These are phyloP conservation scores for Acanthamoeba divionensis DNA, from an alignment of 208 protist species.

Conservation along the genomic window DNA sequence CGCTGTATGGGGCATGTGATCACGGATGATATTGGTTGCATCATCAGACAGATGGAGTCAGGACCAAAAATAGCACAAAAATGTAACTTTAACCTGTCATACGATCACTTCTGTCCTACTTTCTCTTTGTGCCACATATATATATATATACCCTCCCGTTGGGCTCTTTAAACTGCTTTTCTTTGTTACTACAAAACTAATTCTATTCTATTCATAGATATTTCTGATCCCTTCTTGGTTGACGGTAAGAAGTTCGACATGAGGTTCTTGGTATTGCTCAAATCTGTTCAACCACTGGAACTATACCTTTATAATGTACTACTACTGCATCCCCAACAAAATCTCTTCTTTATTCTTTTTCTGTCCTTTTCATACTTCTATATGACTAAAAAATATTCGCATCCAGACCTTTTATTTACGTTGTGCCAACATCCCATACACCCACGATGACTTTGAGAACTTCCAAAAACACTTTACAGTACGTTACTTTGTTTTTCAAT, in stretches of 20 bases:
- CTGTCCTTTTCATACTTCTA: too few relatives aligned
- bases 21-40: not conserved
- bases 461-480: conserved; percentile 28
- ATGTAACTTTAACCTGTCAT: too few relatives aligned
- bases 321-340: not conserved
- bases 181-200: too few relatives aligned
- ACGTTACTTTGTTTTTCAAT: not conserved
- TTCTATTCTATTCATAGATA: too few relatives aligned
- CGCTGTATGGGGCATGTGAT: not conserved
- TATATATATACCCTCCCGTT: too few relatives aligned
- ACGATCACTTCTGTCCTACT: too few relatives aligned
- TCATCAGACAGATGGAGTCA: not conserved
- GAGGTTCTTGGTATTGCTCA: conserved; percentile 57
- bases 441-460: not conserved
- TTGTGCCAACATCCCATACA: not conserved
- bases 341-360: too few relatives aligned
- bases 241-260: conserved; percentile 58
- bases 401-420: not conserved
- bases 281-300: conserved; percentile 58
- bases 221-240: too few relatives aligned
- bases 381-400: too few relatives aligned
- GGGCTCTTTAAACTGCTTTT: too few relatives aligned
- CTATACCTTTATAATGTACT: conserved; percentile 59
- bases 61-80: not conserved
- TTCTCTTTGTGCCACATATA: not conserved